Conservation (phyloP, 306 rosid genomes). For the Geum urbanum region DNA sequence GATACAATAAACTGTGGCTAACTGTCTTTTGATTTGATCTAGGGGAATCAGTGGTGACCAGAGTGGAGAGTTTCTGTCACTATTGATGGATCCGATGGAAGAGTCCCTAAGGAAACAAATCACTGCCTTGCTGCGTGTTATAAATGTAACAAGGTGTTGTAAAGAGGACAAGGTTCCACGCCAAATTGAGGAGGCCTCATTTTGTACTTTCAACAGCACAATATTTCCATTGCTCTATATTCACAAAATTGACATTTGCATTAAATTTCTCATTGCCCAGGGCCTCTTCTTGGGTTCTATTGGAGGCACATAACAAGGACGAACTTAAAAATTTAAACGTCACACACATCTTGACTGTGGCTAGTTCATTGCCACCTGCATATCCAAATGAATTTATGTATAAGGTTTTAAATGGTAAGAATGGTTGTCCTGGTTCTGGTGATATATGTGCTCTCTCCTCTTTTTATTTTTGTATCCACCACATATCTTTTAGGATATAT, state of each 20-base stretch:
- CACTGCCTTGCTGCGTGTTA: constrained; percentile 28
- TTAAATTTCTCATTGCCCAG: constrained; percentile 33
- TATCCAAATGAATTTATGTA: constrained; percentile 56
- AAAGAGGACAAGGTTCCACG: constrained; percentile 50
- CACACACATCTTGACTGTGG: constrained; percentile 75
- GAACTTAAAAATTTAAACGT: constrained; percentile 50
- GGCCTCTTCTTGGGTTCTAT: constrained; percentile 78
- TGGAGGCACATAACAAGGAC: constrained; percentile 50
- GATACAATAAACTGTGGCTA: no score
- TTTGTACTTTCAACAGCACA: neutral
- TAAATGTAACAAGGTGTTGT: constrained; percentile 17
- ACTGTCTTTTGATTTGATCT: neutral
- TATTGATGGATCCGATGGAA: constrained; percentile 31
- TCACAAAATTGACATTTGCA: neutral
- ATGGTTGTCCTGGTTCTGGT: neutral
- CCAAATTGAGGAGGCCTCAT: constrained; percentile 62
- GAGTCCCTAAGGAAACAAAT: constrained; percentile 39
- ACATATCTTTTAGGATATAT: neutral
- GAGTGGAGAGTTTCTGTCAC: constrained; percentile 24
- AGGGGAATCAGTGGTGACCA: neutral
- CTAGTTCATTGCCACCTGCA: constrained; percentile 43
- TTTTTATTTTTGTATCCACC: neutral
- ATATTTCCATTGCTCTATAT: neutral
- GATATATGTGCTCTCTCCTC: neutral
- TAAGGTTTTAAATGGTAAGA: constrained; percentile 54